A percentile compares a stretch with the other conserved stretches of the same genome.
Conservation (phyloP, 441 rosid genomes). For the Theobroma grandiflorum region DNA sequence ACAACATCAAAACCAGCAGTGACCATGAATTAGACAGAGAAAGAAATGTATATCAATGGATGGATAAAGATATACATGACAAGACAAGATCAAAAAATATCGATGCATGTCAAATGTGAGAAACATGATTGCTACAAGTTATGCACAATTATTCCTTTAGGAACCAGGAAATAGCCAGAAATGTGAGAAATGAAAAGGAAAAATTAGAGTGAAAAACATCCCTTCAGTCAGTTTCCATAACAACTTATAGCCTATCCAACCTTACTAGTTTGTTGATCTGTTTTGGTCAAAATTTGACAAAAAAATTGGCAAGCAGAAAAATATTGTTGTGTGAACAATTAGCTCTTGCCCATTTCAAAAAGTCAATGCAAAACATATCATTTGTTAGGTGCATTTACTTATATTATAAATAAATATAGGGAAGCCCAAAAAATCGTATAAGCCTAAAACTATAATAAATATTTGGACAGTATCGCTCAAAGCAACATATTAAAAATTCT, state of each 20-base stretch:
- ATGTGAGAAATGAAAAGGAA: too few species aligned
- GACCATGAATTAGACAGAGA: not conserved
- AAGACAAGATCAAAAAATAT: not conserved
- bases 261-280: too few species aligned
- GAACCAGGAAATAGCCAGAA: not conserved
- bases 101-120: not conserved
- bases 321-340: too few species aligned
- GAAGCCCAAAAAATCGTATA: not conserved
- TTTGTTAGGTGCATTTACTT: not conserved
- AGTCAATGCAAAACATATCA: not conserved
- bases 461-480: not conserved
- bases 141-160: not conserved
- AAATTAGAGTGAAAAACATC: too few species aligned
- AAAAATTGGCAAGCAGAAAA: too few species aligned
- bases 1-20: too few species aligned
- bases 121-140: not conserved
- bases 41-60: not conserved
- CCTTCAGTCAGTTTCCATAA: not conserved
- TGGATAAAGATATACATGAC: not conserved
- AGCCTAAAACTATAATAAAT: not conserved
- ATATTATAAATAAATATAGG: not conserved
- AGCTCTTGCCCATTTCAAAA: conserved; percentile 13
- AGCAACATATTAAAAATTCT: conserved; percentile 16
- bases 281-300: too few species aligned
- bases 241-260: not conserved